Conservation (phyloP, 208 protist genomes). For the Crithidia expoeki region DNA sequence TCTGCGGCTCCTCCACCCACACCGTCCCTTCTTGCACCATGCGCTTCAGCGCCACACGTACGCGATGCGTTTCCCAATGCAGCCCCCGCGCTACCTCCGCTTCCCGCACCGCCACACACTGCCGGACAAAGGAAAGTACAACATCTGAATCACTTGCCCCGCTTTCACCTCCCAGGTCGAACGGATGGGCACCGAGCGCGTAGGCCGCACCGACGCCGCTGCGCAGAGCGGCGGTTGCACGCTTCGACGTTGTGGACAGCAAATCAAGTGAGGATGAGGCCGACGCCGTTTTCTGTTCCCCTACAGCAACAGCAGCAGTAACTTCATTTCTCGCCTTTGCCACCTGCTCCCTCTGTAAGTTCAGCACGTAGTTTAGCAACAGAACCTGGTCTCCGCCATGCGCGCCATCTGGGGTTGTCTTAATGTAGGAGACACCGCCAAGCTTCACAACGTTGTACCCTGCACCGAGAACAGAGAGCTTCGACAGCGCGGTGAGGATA, state of each 20-base stretch:
- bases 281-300: not conserved
- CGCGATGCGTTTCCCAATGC: slow-evolving; percentile 71
- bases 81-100: slow-evolving; percentile 47
- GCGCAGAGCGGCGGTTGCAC: not conserved
- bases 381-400: slow-evolving; percentile 61
- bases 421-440: slow-evolving; percentile 72
- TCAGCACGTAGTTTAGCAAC: slow-evolving; percentile 67
- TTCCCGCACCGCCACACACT: slow-evolving; percentile 64
- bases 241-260: not conserved
- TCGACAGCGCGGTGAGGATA: slow-evolving; percentile 70
- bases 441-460: slow-evolving; percentile 84
- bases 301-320: not conserved
- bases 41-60: slow-evolving; percentile 54
- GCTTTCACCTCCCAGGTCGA: slow-evolving; percentile 20
- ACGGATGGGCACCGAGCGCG: slow-evolving; percentile 53
- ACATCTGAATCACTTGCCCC: slow-evolving; percentile 5
- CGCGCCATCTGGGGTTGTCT: slow-evolving; percentile 77
- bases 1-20: slow-evolving; percentile 67
- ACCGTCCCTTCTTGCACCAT: slow-evolving; percentile 83
- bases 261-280: not conserved
- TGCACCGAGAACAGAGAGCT: slow-evolving; percentile 70
- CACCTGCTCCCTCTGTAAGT: slow-evolving; percentile 50
- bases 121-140: slow-evolving; percentile 39
- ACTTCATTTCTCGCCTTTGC: slow-evolving; percentile 20
- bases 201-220: slow-evolving; percentile 50